Evolutionary conservation across 352 stramenopile genomes (phyloP), one percentile per base, ranked within the genome.

Genomic region (Pythium aquatile): DNA sequence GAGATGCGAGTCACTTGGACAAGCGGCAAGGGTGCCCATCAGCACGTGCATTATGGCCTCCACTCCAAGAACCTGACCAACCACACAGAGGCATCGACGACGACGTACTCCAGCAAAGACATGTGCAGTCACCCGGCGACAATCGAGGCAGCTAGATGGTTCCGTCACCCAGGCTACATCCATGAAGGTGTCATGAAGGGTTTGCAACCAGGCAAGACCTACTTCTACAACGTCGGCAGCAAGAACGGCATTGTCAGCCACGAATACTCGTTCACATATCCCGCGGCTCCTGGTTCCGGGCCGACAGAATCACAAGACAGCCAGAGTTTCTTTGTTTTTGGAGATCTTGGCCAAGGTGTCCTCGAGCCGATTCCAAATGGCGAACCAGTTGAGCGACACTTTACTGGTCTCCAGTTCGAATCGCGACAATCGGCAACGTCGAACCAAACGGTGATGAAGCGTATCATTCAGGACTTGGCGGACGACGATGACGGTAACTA

Each of bases 1-100:
- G 69, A 78, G 58, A 79, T 79, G 69, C 73, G 72, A 37, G 64
- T 79, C 28, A 78, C 68, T 59, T 82, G 75, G 72, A 79, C 71
- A 6, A 79, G 63, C 28, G 75, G 60, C 0, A n/a, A 40, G 11
- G 66, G 66, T 4, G 20, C 24, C 5, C 30, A 69, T 13, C 61
- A 65, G 17, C 55, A 65, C 10, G 66, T 82, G 13, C 65, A 66
- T 28, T 79, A 73, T 40, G 59, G 66, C 1, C 32, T 32, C 1
- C 9, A 52, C 3, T 17, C 44, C 5, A 35, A 55, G 35, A 70
- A 66, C 30, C 39, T 58, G 59, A 62, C 24, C 39, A 37, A 53
- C 30, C 44, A 72, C 28, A 40, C 42, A 5, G 54, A 51, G 9
- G 72, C 65, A 3, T 53, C 35, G 5, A 70, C 55, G 1, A 28